These are phyloP conservation scores for Monosporascus sp. DNA, from an alignment of 2,329 filamentous ascomycete genomes.

Conservation along the genomic window DNA sequence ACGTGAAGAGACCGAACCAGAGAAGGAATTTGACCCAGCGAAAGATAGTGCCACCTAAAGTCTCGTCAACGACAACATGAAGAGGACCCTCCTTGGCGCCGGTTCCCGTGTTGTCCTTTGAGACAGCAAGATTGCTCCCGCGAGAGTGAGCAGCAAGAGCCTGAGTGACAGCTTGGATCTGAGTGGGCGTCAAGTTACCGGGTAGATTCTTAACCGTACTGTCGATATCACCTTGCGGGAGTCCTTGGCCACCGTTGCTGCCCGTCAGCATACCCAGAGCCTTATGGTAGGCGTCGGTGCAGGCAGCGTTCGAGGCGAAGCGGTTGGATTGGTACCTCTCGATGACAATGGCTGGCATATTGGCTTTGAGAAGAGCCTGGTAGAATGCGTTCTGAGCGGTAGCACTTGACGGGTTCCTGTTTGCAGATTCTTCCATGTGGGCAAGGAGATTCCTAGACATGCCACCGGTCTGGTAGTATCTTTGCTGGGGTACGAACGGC, in stretches of 20 bases:
- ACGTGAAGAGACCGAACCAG: conserved; percentile 72
- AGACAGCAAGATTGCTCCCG: conserved; percentile 59
- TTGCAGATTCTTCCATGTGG: conserved; percentile 83
- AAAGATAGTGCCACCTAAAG: conserved; percentile 71
- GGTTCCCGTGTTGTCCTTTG: conserved; percentile 44
- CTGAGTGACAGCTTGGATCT: conserved; percentile 74
- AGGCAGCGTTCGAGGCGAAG: conserved; percentile 73
- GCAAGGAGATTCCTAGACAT: conserved; percentile 65
- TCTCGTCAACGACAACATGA: conserved; percentile 93
- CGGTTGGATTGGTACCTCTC: conserved; percentile 83
- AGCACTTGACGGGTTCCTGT: conserved; percentile 83
- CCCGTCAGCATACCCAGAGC: conserved; percentile 51
- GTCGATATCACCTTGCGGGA: conserved; percentile 13
- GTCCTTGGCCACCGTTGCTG: conserved; percentile 23
- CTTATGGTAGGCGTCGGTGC: conserved; percentile 73
- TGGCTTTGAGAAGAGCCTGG: conserved; percentile 79
- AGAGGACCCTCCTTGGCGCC: conserved; percentile 81
- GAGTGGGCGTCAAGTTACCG: conserved; percentile 48
- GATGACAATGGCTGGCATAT: conserved; percentile 88
- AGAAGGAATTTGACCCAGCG: conserved; percentile 86
- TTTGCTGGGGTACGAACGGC: conserved; percentile 19
- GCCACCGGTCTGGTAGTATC: conserved; percentile 39
- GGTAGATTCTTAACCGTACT: conserved; percentile 27
- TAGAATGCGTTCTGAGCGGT: conserved; percentile 93
- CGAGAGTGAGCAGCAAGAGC: conserved; percentile 68